Conservation (phyloP, 768 basidiomycete species). For the Calocybe indica region DNA sequence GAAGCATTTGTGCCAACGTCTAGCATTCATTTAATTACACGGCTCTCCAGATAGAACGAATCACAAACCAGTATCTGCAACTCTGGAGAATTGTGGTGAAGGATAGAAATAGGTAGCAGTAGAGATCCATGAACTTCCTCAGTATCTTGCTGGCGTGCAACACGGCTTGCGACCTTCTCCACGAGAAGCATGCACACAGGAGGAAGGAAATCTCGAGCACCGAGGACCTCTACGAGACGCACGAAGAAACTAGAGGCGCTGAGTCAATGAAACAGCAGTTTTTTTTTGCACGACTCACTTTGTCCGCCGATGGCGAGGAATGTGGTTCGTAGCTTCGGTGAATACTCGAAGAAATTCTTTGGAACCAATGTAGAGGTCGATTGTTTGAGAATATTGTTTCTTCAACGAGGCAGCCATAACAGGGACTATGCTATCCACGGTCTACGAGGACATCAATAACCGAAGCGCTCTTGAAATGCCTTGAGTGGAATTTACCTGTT, state of each 20-base stretch:
- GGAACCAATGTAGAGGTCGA: constrained; percentile 63
- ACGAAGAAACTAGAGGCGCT: constrained; percentile 67
- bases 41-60: neutral
- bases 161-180: constrained; percentile 68
- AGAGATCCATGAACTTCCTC: constrained; percentile 58
- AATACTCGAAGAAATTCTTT: constrained; percentile 86
- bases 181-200: constrained; percentile 81
- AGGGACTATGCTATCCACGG: constrained; percentile 89
- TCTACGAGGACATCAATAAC: constrained; percentile 38
- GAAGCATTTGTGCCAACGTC: constrained; percentile 59
- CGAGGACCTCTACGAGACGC: constrained; percentile 80
- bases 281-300: constrained; percentile 45
- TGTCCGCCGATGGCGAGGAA: constrained; percentile 89
- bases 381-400: constrained; percentile 40
- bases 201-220: constrained; percentile 72
- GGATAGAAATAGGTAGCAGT: constrained; percentile 58
- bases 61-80: constrained; percentile 48
- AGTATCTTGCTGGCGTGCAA: constrained; percentile 48
- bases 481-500: constrained; percentile 51
- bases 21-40: constrained; percentile 19
- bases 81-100: constrained; percentile 46
- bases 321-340: constrained; percentile 86
- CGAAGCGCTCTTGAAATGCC: neutral
- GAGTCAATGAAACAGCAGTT: neutral
- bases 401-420: constrained; percentile 84